Conservation (phyloP, 352 stramenopile genomes). For the Pythium angustatum region DNA sequence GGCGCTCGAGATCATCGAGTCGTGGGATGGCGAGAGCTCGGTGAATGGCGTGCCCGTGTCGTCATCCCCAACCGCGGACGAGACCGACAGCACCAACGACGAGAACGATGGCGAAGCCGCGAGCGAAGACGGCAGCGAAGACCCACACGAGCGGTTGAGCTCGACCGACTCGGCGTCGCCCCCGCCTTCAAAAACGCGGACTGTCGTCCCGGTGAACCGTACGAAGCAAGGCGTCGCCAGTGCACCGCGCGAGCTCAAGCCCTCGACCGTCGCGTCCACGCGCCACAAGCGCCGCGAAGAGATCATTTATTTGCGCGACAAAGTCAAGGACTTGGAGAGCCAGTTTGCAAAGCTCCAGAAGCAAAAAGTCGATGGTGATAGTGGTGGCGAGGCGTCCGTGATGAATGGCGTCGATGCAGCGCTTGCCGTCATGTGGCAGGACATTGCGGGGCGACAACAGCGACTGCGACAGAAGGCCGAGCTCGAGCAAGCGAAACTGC, state of each 20-base stretch:
- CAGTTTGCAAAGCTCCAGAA: conserved; percentile 6
- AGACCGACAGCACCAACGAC: conserved; percentile 14
- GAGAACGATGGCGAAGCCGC: conserved; percentile 12
- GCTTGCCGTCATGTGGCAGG: conserved; percentile 22
- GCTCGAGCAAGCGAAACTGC: conserved; percentile 31
- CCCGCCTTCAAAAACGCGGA: not conserved
- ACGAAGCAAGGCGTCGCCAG: too few relatives aligned
- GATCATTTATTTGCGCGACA: conserved; percentile 22
- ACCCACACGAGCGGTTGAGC: not conserved
- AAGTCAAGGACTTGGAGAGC: conserved; percentile 22
- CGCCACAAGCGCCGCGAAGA: conserved; percentile 26
- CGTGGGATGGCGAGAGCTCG: conserved; percentile 20
- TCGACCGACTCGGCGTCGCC: not conserved
- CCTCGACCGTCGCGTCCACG: conserved; percentile 13
- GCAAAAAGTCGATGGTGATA: conserved; percentile 8
- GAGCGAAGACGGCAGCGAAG: conserved; percentile 12
- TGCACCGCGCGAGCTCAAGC: conserved; percentile 8
- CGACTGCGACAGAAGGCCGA: conserved; percentile 24
- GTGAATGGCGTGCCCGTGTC: conserved; percentile 12
- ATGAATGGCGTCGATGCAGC: conserved; percentile 3
- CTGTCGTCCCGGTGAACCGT: too few relatives aligned
- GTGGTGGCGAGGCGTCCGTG: not conserved
- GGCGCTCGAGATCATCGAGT: conserved; percentile 27
- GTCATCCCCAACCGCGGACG: not conserved
- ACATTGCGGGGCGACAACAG: conserved; percentile 21